These are phyloP conservation scores for Geotrichum candidum DNA, from an alignment of 1,139 yeast species.

Conservation along the genomic window DNA sequence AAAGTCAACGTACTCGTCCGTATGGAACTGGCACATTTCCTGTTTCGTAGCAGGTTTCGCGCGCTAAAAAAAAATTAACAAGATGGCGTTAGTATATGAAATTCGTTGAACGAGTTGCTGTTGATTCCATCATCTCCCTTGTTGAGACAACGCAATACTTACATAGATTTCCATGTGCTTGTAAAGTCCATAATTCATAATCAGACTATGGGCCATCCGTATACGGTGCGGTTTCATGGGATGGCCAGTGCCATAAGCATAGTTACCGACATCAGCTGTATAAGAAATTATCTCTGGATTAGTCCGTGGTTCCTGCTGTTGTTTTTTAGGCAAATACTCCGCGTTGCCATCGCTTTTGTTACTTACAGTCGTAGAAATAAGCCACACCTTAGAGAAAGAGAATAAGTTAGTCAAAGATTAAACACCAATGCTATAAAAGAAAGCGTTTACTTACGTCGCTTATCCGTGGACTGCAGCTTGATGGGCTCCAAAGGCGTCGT, in stretches of 20 bases:
- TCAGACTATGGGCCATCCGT: constrained; percentile 95
- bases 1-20: constrained; percentile 94
- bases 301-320: not conserved
- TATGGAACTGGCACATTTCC: constrained; percentile 97
- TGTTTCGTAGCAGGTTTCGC: constrained; percentile 98
- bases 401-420: constrained; percentile 14
- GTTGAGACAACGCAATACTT: constrained; percentile 15
- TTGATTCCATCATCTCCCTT: not conserved
- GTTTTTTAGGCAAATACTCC: no score
- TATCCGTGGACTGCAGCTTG: constrained; percentile 50
- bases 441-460: constrained; percentile 41
- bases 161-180: constrained; percentile 93
- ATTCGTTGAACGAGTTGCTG: not conserved
- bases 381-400: constrained; percentile 44
- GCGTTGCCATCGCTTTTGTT: not conserved
- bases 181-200: constrained; percentile 95
- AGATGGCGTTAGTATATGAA: not conserved
- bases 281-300: not conserved
- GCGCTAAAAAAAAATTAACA: constrained; percentile 33
- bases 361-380: constrained; percentile 50
- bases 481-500: constrained; percentile 52
- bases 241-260: constrained; percentile 97
- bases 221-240: constrained; percentile 98
- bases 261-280: constrained; percentile 84
- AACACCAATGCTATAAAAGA: not conserved